Base-by-base conservation (phyloP, 345 rosid genomes). In the Eucalyptus viminalis region DNA sequence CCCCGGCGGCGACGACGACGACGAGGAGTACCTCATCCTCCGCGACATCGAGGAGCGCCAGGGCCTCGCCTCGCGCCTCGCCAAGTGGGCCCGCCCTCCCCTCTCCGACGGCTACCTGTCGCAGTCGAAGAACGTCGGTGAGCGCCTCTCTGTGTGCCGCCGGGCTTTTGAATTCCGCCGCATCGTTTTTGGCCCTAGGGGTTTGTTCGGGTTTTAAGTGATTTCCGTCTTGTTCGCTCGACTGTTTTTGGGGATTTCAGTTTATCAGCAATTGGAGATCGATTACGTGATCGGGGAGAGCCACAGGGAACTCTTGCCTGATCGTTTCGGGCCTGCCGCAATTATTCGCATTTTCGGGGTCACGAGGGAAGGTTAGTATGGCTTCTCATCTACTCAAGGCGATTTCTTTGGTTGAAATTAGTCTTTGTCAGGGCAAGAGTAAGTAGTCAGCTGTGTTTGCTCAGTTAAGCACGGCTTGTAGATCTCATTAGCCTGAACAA, bases 251-350 rank as follows among this genome's bases (percentile, higher is more conserved):
- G 37, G 87, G 37, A 50, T 53, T 89, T 83, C 90, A 97, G 99
- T 92, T 87, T 98, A 95, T 91, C 99, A 98, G 95, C 98, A 97
- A 89, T 90, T 98, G 95, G 99, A 97, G 97, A 97, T 98, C 89
- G 99, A 97, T 93, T 96, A 95, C 87, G 93, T 97, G 11, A 92
- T 97, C 69, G 94, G 94, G 87, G 97, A 97, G 90, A 90, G 93
- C 89, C 94, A 93, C 44, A 93, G 88, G 88, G 94, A 93, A 83
- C 91, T 96, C 51, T 81, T 95, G 91, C 96, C 96, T 47, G 90
- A 92, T 89, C 93, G 96, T 72, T 94, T 94, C 25, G 98, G 99
- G n/a, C 94, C 95, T 60, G 98, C 98, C 21, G 97, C 99, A 4
- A 92, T 97, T 89, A 93, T 97, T 83, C 92, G 99, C 81, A 96